Evolutionary conservation across 202 grass and related monocot genomes (phyloP).

Genomic region (Zizania palustris): DNA sequence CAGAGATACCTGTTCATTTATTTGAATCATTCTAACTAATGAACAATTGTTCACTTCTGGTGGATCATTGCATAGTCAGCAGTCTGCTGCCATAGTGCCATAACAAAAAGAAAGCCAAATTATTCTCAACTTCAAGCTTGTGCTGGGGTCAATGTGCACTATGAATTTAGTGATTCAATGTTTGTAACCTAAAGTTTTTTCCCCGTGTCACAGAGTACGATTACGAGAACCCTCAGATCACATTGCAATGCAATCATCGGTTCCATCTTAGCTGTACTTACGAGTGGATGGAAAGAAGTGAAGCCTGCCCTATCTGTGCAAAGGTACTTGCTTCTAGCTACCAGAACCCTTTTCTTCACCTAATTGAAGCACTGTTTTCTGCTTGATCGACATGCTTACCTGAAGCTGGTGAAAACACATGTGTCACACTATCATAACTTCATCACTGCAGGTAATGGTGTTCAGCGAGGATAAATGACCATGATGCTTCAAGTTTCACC

Average conservation of each 20-base stretch:
- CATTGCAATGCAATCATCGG: constrained; percentile 74
- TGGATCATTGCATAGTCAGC: constrained; percentile 13
- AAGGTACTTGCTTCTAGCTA: constrained; percentile 50
- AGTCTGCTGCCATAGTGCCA: constrained; percentile 11
- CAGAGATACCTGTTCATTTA: constrained; percentile 5
- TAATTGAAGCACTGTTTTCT: constrained; percentile 15
- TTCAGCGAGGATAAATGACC: constrained; percentile 55
- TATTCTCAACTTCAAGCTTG: constrained; percentile 11
- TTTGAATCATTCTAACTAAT: constrained; percentile 28
- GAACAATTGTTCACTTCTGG: constrained; percentile 11
- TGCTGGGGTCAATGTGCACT: not conserved
- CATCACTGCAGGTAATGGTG: constrained; percentile 63
- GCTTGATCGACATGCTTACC: constrained; percentile 14
- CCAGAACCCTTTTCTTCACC: constrained; percentile 13
- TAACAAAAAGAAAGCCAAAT: not conserved
- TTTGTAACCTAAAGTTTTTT: not conserved
- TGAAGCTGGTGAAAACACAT: not conserved
- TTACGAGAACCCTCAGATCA: constrained; percentile 61
- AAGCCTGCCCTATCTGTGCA: constrained; percentile 67
- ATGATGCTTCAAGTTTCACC: constrained; percentile 24
- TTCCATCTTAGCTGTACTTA: constrained; percentile 85
- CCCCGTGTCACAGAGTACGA: constrained; percentile 52
- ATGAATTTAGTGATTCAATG: not conserved
- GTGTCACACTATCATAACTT: constrained; percentile 4
- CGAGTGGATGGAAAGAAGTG: constrained; percentile 95